Evolutionary conservation across 2,329 filamentous ascomycete species (phyloP).

Genomic region (Pseudonectria foliicola): DNA sequence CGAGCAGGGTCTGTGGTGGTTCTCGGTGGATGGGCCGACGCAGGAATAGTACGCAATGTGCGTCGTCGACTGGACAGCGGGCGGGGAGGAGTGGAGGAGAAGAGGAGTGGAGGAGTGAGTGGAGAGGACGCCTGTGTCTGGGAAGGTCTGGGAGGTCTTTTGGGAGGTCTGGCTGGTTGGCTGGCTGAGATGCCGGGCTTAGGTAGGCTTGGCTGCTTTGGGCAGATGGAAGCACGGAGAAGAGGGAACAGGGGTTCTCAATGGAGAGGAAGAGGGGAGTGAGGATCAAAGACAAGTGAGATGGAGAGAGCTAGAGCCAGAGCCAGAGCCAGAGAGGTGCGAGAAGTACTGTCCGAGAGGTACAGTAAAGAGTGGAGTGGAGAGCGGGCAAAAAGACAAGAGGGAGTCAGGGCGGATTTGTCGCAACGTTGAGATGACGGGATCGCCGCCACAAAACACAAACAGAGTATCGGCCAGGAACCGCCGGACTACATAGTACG

Average conservation of each 20-base stretch:
- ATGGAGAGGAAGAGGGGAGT: too few species aligned
- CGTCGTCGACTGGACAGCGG: slow-evolving; percentile 13
- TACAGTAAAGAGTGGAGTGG: too few species aligned
- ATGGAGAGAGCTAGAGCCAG: too few species aligned
- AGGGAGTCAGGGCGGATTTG: slow-evolving; percentile 11
- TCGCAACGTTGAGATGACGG: slow-evolving; percentile 12
- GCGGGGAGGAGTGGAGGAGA: slow-evolving; percentile 9
- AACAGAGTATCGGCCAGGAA: too few species aligned
- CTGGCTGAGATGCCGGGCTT: slow-evolving; percentile 6
- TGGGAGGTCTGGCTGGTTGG: slow-evolving; percentile 2
- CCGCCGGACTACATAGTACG: too few species aligned
- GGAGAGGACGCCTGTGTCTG: too few species aligned
- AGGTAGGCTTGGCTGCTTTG: background rate
- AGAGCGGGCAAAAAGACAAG: slow-evolving; percentile 4
- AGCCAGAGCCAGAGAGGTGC: too few species aligned
- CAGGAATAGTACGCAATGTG: too few species aligned
- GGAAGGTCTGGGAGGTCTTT: too few species aligned
- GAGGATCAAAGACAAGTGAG: too few species aligned
- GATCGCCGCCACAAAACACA: slow-evolving; percentile 3
- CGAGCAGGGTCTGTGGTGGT: slow-evolving; percentile 17
- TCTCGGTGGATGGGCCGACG: slow-evolving; percentile 12
- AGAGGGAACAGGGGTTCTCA: background rate
- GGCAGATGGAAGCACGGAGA: slow-evolving; percentile 5
- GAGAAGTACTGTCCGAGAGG: too few species aligned
- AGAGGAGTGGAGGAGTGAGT: too few species aligned